phyloP scores from a whole-genome alignment of 139 green algal species.

The Chlorella sp. region DNA sequence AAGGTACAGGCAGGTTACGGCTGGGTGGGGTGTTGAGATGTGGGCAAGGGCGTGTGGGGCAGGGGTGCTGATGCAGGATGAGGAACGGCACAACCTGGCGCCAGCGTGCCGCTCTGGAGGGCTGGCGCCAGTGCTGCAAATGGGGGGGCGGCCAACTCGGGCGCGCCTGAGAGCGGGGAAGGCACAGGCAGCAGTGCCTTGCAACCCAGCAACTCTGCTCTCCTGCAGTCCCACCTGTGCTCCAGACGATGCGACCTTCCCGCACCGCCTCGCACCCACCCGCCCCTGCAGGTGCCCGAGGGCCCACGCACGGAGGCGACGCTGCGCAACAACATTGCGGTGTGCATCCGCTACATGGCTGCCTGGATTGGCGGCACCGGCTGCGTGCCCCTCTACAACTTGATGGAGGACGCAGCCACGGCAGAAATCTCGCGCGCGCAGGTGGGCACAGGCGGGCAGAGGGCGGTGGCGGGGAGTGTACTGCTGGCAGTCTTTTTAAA shows the following conservation, averaged over 20 bases:
- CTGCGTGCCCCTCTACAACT: constrained; percentile 79
- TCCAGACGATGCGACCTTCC: background rate
- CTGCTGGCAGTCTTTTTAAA: background rate
- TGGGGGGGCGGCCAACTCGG: too few species aligned
- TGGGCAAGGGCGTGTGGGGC: too few species aligned
- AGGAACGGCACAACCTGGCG: too few species aligned
- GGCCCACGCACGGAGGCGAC: constrained; percentile 45
- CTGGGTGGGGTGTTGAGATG: too few species aligned
- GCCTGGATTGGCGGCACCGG: constrained; percentile 74
- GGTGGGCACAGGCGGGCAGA: background rate
- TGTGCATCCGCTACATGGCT: constrained; percentile 88
- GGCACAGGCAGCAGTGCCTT: too few species aligned
- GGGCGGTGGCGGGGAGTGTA: background rate
- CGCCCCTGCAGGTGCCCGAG: constrained; percentile 43
- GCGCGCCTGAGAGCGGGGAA: too few species aligned
- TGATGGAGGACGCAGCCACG: constrained; percentile 95
- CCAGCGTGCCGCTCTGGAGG: too few species aligned
- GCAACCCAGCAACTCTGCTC: too few species aligned
- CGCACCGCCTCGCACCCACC: background rate
- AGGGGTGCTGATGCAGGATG: too few species aligned
- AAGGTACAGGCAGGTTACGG: too few species aligned
- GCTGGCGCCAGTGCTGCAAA: too few species aligned
- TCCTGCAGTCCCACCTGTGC: background rate
- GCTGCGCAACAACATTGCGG: constrained; percentile 45
- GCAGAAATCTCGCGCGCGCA: constrained; percentile 85